Evolutionary conservation across 257 asterid genomes (phyloP), one percentile per base, ranked within the genome.

Genomic region (Echites panduratus): DNA sequence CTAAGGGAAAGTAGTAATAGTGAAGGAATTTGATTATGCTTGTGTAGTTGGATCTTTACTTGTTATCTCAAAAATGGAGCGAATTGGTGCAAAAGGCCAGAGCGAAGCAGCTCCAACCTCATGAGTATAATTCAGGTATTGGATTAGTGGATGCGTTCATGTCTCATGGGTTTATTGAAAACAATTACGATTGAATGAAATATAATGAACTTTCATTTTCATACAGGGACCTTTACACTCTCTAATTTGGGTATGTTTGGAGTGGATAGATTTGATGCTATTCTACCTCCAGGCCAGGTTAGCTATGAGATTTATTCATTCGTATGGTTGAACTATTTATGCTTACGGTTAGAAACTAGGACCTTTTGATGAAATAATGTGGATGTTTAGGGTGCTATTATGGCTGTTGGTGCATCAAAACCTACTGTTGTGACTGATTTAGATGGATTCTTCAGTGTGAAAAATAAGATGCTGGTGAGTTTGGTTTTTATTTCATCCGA

Each of bases 161-260:
- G 26, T 1, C 48, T 38, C 0, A 29, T 38, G 2, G 8, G 69
- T 38, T 64, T 64, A 17, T 35, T 52, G 48, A 56, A 17, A 5
- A 6, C 49, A 54, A 61, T 20, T 59, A n/a, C 24, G 32, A 22
- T 50, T 50, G 26, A 29, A 35, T 49, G 24, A 45, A 3, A 20
- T 17, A 27, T 50, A 9, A 57, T 20, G 7, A 22, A 40, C 70
- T 66, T 66, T 57, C 61, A 49, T 72, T 66, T 66, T 65, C 67
- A 9, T 76, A 38, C 69, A 93, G 98, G 98, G 78, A 93, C 97
- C 35, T 93, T 90, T 82, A 88, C 97, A 1, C 68, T 93, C 56
- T 89, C 98, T 29, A 93, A 93, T 78, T 80, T 93, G 87, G 96
- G 98, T 70, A 90, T 93, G 98, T 90, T 89, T 80, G 97, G 98